Base-by-base conservation (phyloP, 371 early-diverging fungal genomes). In the Homolaphlyctis polyrhiza region DNA sequence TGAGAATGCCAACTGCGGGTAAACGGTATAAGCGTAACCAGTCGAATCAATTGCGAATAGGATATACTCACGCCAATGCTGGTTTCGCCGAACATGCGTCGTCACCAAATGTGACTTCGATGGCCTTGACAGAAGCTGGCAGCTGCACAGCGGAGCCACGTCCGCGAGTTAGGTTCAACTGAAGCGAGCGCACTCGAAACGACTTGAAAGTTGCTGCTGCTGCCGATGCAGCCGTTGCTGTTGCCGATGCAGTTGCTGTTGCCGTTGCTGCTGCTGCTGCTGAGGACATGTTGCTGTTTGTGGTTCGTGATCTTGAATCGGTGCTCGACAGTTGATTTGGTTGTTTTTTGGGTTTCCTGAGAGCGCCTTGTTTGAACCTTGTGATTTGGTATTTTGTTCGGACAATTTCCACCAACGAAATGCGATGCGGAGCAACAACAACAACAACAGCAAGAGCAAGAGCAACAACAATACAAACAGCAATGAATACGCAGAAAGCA, bases 181-280 rank as follows among this genome's bases (percentile, higher is more conserved):
- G 23, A 27, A 67, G 68, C 28, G 68, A 54, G 11, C 49, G 36
- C 2, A 63, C 68, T n/a, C 63, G 52, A 51, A 67, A 67, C 21
- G 68, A 23, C 33, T 54, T 50, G 58, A 63, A 55, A 28, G 57
- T 29, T 4, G 36, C 29, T 58, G 58, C 23, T 5, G 58, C 6
- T 55, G 57, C 18, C 32, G 57, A 35, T 35, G 36, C 13, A n/a
- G 39, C 29, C 18, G 58, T 27, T 34, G 16, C 58, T 29, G 35
- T 21, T 29, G 58, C 39, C 39, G 58, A 35, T 29, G 58, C 30
- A 8, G 35, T 29, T 29, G 58, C 16, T 33, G 36, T 28, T 3
- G 36, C 28, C 35, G 30, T 14, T 3, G 34, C 29, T 29, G 58
- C 58, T 35, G 35, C 29, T 58, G 58, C 39, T 29, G 58, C 58